Evolutionary conservation across 805 yeast genomes (phyloP).

Genomic region (Myxozyma udenii): DNA sequence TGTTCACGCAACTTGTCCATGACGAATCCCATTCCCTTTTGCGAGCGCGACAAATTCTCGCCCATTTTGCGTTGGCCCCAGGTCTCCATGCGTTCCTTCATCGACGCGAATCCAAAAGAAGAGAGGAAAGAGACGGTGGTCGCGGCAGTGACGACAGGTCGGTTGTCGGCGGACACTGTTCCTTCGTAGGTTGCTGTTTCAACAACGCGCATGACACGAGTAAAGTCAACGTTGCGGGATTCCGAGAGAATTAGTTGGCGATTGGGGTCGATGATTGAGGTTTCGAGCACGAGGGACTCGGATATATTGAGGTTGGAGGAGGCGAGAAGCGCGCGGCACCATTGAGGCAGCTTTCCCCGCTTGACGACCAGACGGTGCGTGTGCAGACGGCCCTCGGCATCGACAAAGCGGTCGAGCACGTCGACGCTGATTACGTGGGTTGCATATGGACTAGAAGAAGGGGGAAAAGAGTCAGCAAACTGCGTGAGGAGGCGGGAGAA

Average conservation of each 20-base stretch:
- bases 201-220: constrained; percentile 70
- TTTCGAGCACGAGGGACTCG: constrained; percentile 79
- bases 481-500: neutral
- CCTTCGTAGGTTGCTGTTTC: constrained; percentile 61
- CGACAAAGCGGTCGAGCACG: constrained; percentile 61
- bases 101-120: constrained; percentile 58
- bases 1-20: constrained; percentile 54
- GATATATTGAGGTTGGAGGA: constrained; percentile 43
- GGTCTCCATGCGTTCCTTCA: constrained; percentile 70
- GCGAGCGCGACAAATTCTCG: constrained; percentile 61
- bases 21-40: constrained; percentile 72
- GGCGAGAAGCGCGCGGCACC: constrained; percentile 74
- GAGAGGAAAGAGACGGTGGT: constrained; percentile 26
- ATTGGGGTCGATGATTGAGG: constrained; percentile 65
- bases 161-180: constrained; percentile 39
- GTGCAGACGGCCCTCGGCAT: constrained; percentile 59
- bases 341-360: constrained; percentile 73
- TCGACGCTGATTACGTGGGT: constrained; percentile 81
- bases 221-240: constrained; percentile 81
- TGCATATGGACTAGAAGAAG: constrained; percentile 64
- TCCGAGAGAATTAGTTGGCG: constrained; percentile 58
- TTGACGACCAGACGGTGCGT: constrained; percentile 74
- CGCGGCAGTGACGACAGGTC: constrained; percentile 50
- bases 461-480: neutral
- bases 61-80: constrained; percentile 75